Conservation (phyloP, 495 filamentous ascomycete genomes). For the Friedmanniomyces simplex region DNA sequence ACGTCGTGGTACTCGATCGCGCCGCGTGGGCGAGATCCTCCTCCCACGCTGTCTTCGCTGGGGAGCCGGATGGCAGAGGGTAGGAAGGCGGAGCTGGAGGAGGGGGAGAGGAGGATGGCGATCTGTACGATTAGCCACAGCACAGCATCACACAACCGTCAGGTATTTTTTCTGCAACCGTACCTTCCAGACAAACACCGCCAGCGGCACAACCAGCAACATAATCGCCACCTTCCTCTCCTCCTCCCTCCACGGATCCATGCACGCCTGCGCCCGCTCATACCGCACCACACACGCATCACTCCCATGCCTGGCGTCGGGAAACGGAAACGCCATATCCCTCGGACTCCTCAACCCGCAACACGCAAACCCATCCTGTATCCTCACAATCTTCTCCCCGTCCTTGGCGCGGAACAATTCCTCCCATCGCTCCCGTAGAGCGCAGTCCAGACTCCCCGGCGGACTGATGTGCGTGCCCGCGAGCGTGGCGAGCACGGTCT, state of each 20-base stretch:
- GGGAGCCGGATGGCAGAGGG: conserved; percentile 14
- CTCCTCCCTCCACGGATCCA: conserved; percentile 25
- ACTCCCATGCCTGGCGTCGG: conserved; percentile 14
- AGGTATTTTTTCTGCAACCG: too few relatives aligned
- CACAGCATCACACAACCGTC: conserved; percentile 1
- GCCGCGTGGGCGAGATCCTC: neutral
- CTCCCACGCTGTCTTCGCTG: conserved; percentile 2
- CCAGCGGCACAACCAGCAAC: conserved; percentile 25
- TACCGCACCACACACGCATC: conserved; percentile 23
- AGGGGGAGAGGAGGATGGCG: conserved; percentile 15
- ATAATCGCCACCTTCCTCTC: conserved; percentile 30
- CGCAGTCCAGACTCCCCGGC: conserved; percentile 37
- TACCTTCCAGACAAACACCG: conserved; percentile 31
- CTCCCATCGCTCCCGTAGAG: conserved; percentile 45
- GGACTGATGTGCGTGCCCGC: conserved; percentile 45
- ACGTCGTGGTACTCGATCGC: conserved; percentile 15
- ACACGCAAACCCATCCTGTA: conserved; percentile 56
- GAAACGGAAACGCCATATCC: conserved; percentile 52
- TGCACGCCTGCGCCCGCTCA: conserved; percentile 1
- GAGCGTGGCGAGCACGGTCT: conserved; percentile 45
- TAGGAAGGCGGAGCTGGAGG: conserved; percentile 8
- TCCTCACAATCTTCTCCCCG: conserved; percentile 40
- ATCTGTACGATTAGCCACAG: conserved; percentile 4
- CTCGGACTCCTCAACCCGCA: conserved; percentile 48
- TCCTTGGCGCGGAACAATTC: conserved; percentile 40